Conservation (phyloP, 768 basidiomycete genomes). For the Auricularia auricula-judae region DNA sequence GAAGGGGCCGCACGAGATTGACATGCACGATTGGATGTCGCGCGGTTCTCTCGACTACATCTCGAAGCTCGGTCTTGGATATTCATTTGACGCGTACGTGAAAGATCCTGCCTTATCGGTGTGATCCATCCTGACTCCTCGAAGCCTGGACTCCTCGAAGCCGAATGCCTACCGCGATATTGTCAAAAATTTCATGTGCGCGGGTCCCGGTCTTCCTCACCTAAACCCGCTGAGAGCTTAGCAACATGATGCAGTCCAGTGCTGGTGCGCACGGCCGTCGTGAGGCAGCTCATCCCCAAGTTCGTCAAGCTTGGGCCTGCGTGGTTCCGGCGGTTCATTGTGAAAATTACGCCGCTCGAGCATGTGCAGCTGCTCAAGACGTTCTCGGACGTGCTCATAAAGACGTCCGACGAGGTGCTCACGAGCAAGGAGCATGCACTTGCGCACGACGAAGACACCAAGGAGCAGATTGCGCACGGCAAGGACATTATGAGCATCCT, state of each 20-base stretch:
- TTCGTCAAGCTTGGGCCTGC: background rate
- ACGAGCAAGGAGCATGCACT: background rate
- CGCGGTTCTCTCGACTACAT: slow-evolving; percentile 39
- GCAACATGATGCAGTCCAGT: background rate
- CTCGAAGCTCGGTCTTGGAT: slow-evolving; percentile 36
- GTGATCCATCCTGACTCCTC: too few species aligned
- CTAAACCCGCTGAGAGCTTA: background rate
- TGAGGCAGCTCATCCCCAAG: background rate
- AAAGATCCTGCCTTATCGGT: too few species aligned
- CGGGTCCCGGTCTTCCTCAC: background rate
- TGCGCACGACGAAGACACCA: background rate
- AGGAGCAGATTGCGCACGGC: slow-evolving; percentile 3
- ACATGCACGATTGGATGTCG: slow-evolving; percentile 24
- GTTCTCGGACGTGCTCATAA: background rate
- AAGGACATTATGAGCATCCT: slow-evolving; percentile 6
- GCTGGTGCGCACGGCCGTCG: background rate
- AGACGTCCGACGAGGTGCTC: background rate
- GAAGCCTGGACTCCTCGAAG: slow-evolving; percentile 24
- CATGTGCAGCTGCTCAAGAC: background rate
- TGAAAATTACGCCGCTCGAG: background rate
- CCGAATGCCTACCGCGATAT: slow-evolving; percentile 34
- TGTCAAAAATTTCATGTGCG: slow-evolving; percentile 20
- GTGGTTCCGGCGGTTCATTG: background rate
- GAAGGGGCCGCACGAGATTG: slow-evolving; percentile 19
- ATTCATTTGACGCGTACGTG: slow-evolving; percentile 31